A percentile compares a stretch with the other conserved stretches of the same genome.
phyloP scores from a whole-genome alignment of 306 rosid species.

The Cucumis hystrix region DNA sequence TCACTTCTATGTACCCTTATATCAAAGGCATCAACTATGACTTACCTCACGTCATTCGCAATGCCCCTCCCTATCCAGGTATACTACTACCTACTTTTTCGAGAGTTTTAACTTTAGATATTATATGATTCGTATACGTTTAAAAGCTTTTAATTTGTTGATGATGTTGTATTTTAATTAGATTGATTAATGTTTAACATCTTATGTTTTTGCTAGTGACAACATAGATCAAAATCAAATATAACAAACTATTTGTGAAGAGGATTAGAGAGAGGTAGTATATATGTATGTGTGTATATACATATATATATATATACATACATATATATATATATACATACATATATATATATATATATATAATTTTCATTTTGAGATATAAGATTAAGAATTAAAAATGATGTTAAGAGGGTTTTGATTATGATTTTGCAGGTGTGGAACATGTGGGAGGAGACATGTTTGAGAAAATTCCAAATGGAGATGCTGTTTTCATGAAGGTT shows the following conservation, averaged over 20 bases:
- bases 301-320: not conserved
- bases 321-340: no score
- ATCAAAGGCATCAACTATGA: slow-evolving; percentile 32
- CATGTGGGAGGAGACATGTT: not conserved
- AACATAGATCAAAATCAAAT: no score
- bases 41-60: slow-evolving; percentile 32
- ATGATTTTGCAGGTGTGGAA: not conserved
- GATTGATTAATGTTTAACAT: no score
- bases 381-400: no score
- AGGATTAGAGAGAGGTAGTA: no score
- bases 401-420: not conserved
- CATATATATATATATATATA: not conserved
- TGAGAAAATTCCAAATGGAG: not conserved
- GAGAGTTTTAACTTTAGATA: not conserved
- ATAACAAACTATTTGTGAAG: no score
- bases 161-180: no score
- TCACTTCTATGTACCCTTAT: slow-evolving; percentile 37
- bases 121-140: not conserved
- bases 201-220: no score
- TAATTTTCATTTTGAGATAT: not conserved
- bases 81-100: not conserved
- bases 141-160: not conserved
- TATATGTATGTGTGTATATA: no score
- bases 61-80: slow-evolving; percentile 43
- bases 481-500: not conserved